Evolutionary conservation across 805 yeast species (phyloP), one percentile per base, ranked within the genome.

Genomic region (Monosporozyma unispora): DNA sequence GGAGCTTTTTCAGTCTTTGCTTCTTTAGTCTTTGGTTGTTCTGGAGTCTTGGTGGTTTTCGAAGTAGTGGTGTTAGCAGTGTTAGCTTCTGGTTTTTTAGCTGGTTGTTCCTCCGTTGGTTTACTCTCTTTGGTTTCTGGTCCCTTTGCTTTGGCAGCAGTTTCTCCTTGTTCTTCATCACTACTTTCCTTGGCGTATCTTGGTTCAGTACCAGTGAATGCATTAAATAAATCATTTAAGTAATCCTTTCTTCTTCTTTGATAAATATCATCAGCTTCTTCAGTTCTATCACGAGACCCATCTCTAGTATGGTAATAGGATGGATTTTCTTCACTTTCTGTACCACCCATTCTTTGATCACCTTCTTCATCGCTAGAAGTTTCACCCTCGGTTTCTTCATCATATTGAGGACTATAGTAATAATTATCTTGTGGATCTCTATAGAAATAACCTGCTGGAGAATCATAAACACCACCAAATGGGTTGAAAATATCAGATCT

Each of bases 351-450:
- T 4, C 49, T 54, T 21, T 47, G 52, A 14, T 46, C 62, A 4
- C 47, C 58, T 3, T 43, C 57, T 7, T 45, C 56, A 11, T 47
- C 58, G 18, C 16, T 29, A 14, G 29, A 31, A 7, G 21, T 18
- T 31, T 40, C 46, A 9, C 35, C 39, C 9, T 50, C 53, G 4
- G 47, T 28, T 8, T 45, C 38, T 46, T 44, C 39, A 14, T 42
- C 45, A 64, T 69, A 59, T 57, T 63, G 56, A 49, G 70, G 49
- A 58, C 58, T 28, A 59, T 59, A 49, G 56, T 68, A 47, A 56
- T 57, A 52, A 10, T 55, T 57, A 22, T 56, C 58, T 11, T 52
- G 50, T 7, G 58, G 55, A 12, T 52, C 33, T 21, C 57, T 52
- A 27, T 48, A 49, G 31, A 47, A 48, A 22, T 52, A 50, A 23